phyloP scores from a whole-genome alignment of 129 eudicot genomes.

The Gnaphalium uliginosum region DNA sequence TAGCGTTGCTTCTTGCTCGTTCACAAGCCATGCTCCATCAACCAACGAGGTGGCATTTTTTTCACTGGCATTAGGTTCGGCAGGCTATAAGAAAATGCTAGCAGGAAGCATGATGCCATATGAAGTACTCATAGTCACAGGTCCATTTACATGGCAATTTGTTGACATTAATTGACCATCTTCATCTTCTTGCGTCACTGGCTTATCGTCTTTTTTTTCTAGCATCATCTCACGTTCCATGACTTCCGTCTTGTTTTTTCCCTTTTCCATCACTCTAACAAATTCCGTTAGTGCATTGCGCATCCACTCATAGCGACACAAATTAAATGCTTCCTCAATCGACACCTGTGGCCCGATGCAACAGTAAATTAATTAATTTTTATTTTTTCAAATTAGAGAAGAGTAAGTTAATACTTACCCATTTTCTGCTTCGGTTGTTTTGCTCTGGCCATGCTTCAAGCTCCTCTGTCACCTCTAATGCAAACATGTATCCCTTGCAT shows the following conservation, averaged over 20 bases:
- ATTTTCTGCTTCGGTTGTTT: constrained; percentile 52
- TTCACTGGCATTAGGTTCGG: neutral
- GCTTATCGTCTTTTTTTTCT: constrained; percentile 24
- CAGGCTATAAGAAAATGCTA: constrained; percentile 39
- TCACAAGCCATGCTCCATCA: neutral
- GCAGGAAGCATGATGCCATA: constrained; percentile 46
- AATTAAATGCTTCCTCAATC: constrained; percentile 48
- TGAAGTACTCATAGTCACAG: constrained; percentile 32
- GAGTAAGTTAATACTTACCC: constrained; percentile 41
- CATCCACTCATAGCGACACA: constrained; percentile 79
- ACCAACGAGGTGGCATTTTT: neutral
- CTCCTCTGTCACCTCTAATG: constrained; percentile 66
- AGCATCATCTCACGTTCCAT: constrained; percentile 28
- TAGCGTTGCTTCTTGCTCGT: constrained; percentile 15
- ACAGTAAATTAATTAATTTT: neutral
- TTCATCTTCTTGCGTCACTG: constrained; percentile 27
- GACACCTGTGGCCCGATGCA: constrained; percentile 36
- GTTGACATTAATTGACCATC: constrained; percentile 42
- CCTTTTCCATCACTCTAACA: constrained; percentile 30
- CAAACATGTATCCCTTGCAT: constrained; percentile 71
- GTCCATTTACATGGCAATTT: constrained; percentile 44
- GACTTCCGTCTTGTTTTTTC: constrained; percentile 13
- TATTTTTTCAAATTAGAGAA: neutral
- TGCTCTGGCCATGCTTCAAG: constrained; percentile 75
- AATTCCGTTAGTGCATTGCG: constrained; percentile 48